Conservation (phyloP, 345 rosid genomes). For the Syzygium oleosum region DNA sequence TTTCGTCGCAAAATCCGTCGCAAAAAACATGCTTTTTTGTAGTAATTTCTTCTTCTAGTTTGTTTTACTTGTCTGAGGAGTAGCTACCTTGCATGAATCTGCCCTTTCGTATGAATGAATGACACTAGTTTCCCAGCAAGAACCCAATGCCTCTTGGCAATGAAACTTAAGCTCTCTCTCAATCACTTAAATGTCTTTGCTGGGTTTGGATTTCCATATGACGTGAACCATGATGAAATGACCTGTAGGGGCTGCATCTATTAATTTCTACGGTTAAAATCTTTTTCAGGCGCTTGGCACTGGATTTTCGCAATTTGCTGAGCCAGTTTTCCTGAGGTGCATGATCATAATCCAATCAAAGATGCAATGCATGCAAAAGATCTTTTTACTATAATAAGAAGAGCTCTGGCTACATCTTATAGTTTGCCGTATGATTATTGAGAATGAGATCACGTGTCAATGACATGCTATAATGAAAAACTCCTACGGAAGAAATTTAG, state of each 20-base stretch:
- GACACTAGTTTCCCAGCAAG: background rate
- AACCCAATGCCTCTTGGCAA: background rate
- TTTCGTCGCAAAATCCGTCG: no score
- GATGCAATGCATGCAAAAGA: no score
- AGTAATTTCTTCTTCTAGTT: background rate
- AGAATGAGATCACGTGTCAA: no score
- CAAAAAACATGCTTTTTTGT: no score
- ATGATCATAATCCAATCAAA: conserved; percentile 53
- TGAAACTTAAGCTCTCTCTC: background rate
- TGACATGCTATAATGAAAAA: no score
- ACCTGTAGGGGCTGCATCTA: background rate
- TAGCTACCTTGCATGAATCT: background rate
- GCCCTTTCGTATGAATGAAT: background rate
- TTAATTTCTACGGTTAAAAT: background rate
- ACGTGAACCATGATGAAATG: background rate
- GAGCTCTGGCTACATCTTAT: no score
- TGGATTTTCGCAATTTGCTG: conserved; percentile 89
- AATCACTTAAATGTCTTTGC: background rate
- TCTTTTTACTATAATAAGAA: no score
- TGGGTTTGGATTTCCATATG: background rate
- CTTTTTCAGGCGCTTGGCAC: conserved; percentile 75
- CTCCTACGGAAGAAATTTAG: no score
- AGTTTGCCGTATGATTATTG: no score
- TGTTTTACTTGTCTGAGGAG: background rate
- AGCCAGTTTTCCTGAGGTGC: conserved; percentile 93